Evolutionary conservation across 257 asterid genomes (phyloP), one percentile per base, ranked within the genome.

Genomic region (Coffea eugenioides): DNA sequence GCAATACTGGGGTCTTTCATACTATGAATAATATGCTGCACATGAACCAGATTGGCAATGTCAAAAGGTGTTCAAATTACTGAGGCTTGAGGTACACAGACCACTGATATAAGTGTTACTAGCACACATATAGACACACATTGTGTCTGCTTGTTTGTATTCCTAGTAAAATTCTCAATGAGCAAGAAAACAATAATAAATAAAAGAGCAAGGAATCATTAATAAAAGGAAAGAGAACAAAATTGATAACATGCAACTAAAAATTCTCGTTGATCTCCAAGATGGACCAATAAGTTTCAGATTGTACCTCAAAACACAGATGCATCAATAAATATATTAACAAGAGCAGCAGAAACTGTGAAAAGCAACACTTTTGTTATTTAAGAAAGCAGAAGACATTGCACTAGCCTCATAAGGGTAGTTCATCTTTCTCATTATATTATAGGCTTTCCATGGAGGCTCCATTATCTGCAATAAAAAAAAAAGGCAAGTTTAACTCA

Each of bases 1-100:
- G 96, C 99, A 75, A 95, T 93, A 88, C 98, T 92, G 48, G 99
- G 98, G 84, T 95, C 97, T 87, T 92, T 95, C 97, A 95, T 93
- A 80, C 97, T 92, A 75, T 93, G 94, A 83, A 90, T 83, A 80
- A 95, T 88, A 86, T 95, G 97, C 99, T 95, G 96, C 88, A 90
- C 82, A 74, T 69, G 66, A 73, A 84, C 80, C 82, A 85, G 81
- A 75, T 64, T 57, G 6, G 41, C 23, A 51, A 27, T 8, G 34
- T 64, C 64, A 46, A 64, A 73, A 20, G 59, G 7, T 16, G 11
- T 46, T 49, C 18, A 48, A 7, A 15, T 45, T 14, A 57, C 31
- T 43, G 31, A 45, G 39, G 21, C 13, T 56, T 39, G 43, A 18
- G 23, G 23, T 21, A 39, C 34, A 21, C 56, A 31, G 75, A 71